A percentile compares a stretch with the other conserved stretches of the same genome.
These are phyloP conservation scores for Paecilomyces niveus DNA, from an alignment of 2,329 filamentous ascomycete genomes.

Conservation along the genomic window DNA sequence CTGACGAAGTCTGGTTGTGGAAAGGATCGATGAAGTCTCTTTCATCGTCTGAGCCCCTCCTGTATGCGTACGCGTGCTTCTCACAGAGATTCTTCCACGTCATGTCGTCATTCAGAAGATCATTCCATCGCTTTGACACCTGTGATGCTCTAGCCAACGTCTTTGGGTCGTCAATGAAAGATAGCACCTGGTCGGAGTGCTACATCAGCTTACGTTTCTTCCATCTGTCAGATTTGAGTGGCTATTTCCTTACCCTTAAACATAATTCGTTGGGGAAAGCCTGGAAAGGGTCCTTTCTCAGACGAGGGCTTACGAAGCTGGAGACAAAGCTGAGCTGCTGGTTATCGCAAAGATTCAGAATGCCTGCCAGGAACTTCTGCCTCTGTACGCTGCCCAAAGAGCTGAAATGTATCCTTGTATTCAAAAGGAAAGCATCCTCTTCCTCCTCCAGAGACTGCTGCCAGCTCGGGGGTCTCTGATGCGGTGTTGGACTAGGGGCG, in stretches of 20 bases:
- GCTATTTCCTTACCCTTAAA: conserved; percentile 58
- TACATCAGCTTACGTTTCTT: conserved; percentile 7
- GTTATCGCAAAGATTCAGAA: conserved; percentile 90
- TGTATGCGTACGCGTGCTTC: conserved; percentile 92
- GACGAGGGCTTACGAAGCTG: conserved; percentile 84
- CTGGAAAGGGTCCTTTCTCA: conserved; percentile 95
- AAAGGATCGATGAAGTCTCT: conserved; percentile 29
- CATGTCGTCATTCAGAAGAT: conserved; percentile 90
- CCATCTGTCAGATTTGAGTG: background rate
- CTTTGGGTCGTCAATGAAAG: conserved; percentile 94
- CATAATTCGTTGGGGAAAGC: conserved; percentile 89
- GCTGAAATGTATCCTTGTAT: conserved; percentile 73
- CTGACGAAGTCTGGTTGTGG: conserved; percentile 18
- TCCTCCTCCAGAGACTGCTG: conserved; percentile 52
- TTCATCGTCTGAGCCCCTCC: conserved; percentile 44
- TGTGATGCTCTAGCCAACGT: conserved; percentile 89
- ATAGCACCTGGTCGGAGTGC: conserved; percentile 60
- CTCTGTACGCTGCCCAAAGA: conserved; percentile 68
- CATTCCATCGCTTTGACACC: conserved; percentile 90
- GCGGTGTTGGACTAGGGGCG: conserved; percentile 58
- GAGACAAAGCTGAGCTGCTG: conserved; percentile 94
- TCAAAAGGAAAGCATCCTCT: conserved; percentile 74
- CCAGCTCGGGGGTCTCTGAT: conserved; percentile 50
- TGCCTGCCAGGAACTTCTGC: conserved; percentile 74
- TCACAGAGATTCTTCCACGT: conserved; percentile 97